These are phyloP conservation scores for Leishmania tarentolae DNA, from an alignment of 208 protist genomes.

Conservation along the genomic window DNA sequence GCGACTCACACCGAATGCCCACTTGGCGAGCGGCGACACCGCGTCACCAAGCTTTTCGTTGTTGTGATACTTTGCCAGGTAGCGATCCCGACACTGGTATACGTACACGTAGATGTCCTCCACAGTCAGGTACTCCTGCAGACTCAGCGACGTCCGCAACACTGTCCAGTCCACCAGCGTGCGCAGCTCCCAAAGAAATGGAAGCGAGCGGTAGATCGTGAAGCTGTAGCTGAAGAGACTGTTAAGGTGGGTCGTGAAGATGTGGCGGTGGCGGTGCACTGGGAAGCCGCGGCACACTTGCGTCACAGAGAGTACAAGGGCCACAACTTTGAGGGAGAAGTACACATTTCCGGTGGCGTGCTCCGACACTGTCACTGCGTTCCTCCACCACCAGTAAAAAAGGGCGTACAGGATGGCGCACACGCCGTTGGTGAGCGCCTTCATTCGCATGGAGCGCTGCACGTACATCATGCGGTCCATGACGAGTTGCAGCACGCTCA, in stretches of 20 bases:
- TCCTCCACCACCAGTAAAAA: constrained; percentile 63
- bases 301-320: constrained; percentile 41
- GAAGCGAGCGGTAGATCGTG: constrained; percentile 52
- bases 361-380: constrained; percentile 24
- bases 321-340: constrained; percentile 53
- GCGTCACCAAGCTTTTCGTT: constrained; percentile 35
- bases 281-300: constrained; percentile 77
- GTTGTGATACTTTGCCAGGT: constrained; percentile 9
- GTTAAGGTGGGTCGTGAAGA: constrained; percentile 54
- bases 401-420: constrained; percentile 43
- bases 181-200: constrained; percentile 82
- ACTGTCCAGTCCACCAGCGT: constrained; percentile 83
- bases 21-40: constrained; percentile 44
- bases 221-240: constrained; percentile 49
- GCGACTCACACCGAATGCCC: constrained; percentile 40
- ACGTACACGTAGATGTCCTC: constrained; percentile 74
- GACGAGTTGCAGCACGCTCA: constrained; percentile 65
- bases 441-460: constrained; percentile 40
- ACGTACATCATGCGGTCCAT: constrained; percentile 82
- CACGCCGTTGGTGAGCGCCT: constrained; percentile 51
- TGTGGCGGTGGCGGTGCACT: constrained; percentile 54
- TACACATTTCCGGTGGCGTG: constrained; percentile 42
- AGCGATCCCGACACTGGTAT: constrained; percentile 45
- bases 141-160: constrained; percentile 61
- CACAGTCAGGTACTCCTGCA: constrained; percentile 77